Conservation (phyloP, 495 filamentous ascomycete genomes). For the Hypoxylon perforatum region DNA sequence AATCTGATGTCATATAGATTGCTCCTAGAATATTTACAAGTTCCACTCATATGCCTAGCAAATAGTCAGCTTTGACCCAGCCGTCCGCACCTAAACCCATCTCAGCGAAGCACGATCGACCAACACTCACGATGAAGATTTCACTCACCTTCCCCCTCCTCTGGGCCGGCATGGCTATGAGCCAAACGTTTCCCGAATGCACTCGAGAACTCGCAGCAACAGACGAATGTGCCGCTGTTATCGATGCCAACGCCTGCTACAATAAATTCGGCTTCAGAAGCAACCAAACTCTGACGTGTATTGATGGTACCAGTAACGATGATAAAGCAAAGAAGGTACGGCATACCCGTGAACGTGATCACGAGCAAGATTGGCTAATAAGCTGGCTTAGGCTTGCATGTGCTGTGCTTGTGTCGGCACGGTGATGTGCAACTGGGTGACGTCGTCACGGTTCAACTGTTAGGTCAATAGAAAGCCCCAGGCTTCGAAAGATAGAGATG, state of each 20-base stretch:
- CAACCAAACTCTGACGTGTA: constrained; percentile 53
- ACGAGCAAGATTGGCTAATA: constrained; percentile 3
- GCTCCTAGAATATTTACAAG: constrained; percentile 9
- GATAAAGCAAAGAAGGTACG: constrained; percentile 49
- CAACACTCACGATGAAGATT: constrained; percentile 44
- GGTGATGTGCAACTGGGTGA: constrained; percentile 53
- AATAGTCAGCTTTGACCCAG: constrained; percentile 5
- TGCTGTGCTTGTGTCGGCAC: constrained; percentile 53
- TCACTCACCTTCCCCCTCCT: constrained; percentile 38
- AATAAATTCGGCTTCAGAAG: constrained; percentile 53
- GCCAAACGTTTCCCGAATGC: constrained; percentile 49
- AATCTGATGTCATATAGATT: constrained; percentile 25
- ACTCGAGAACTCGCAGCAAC: constrained; percentile 46
- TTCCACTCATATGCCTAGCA: constrained; percentile 4
- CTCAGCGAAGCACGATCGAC: neutral
- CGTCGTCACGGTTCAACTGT: constrained; percentile 31
- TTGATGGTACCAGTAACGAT: constrained; percentile 50
- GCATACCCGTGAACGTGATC: neutral
- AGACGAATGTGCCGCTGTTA: constrained; percentile 56
- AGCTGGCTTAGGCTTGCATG: constrained; percentile 46
- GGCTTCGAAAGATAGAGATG: neutral
- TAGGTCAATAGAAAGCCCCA: neutral
- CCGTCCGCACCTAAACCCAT: neutral
- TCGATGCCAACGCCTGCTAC: constrained; percentile 58
- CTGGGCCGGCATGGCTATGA: constrained; percentile 38